Base-by-base conservation (phyloP, 139 green algal species). In the Zygnema circumcarinatum region DNA sequence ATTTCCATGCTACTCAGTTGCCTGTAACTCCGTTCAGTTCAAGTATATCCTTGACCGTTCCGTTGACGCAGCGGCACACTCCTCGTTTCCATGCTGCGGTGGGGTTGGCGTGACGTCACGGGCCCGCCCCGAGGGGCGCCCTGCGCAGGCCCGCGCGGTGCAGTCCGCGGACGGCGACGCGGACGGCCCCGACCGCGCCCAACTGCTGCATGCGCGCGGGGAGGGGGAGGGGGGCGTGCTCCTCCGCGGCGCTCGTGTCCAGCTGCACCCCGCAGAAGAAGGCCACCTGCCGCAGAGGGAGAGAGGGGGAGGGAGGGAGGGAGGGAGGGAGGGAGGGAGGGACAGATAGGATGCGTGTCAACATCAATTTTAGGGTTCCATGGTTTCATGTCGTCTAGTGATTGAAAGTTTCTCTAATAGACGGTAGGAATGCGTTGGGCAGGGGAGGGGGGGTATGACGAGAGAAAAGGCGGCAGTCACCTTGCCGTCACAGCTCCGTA, bases 171-270 rank as follows among this genome's bases (percentile, higher is more conserved):
- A 82, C 75, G 31, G 75, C 75, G 2, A 82, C 75, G 21, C 32
- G 56, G 2, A 82, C 75, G 3, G 75, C 75, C 16, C 75, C 75
- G 31, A 69, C 75, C n/a, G 75, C 75, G 25, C 75, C 75, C 32
- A 82, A 41, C 31, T 82, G 75, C 75, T 67, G 29, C 75, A 82
- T 20, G 3, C 75, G 75, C 20, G 16, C 2, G 11, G 69, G 69
- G 11, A 79, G 33, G 11, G 40, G 33, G 20, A 16, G 2, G 20
- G 16, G 16, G 22, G 52, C 87, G 81, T 90, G 96, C 96, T 67
- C 88, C 94, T 62, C 33, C 20, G 11, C 7, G 91, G 90, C 94
- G 33, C 95, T 98, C 31, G 98, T 95, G 88, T 99, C 96, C 42
- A 98, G 94, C 85, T 95, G 94, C 86, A 92, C 74, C 33, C 88